Percentiles rank a stretch among this genome's conserved stretches.
These are phyloP conservation scores for Prunus mume DNA, from an alignment of 306 rosid species.

Conservation along the genomic window DNA sequence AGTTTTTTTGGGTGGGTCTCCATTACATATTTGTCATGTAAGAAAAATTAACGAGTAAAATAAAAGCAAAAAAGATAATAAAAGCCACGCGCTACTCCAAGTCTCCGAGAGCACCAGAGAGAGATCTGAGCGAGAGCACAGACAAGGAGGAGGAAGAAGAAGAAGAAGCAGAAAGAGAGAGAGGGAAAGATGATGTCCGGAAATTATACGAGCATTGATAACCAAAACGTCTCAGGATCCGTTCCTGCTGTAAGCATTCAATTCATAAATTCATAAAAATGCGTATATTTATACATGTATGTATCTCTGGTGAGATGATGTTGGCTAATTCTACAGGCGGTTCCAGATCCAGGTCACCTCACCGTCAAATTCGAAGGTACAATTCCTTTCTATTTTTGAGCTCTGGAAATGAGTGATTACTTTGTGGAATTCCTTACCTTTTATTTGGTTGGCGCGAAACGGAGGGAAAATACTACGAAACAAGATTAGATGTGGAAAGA, in stretches of 20 bases:
- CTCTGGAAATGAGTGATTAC: neutral
- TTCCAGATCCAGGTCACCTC: constrained; percentile 68
- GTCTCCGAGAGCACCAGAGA: neutral
- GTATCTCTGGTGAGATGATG: neutral
- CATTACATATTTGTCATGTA: neutral
- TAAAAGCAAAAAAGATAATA: neutral
- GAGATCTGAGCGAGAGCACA: neutral
- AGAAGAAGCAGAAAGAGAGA: neutral
- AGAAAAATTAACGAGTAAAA: neutral
- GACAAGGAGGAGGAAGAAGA: neutral
- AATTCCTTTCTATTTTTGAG: neutral
- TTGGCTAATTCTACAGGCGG: constrained; percentile 54
- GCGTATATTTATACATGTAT: neutral
- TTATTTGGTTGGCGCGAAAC: constrained; percentile 12
- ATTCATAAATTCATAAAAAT: neutral
- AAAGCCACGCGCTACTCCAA: constrained; percentile 20
- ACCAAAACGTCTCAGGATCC: constrained; percentile 75
- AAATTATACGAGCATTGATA: constrained; percentile 65
- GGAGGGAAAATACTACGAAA: neutral
- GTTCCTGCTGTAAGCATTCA: constrained; percentile 70
- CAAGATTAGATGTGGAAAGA: neutral
- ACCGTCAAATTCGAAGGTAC: constrained; percentile 73
- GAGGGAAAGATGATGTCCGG: constrained; percentile 81
- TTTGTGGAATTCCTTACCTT: neutral
- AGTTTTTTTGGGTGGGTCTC: neutral